These are phyloP conservation scores for Isabelozyma rhagii DNA, from an alignment of 805 yeast genomes.

Conservation along the genomic window DNA sequence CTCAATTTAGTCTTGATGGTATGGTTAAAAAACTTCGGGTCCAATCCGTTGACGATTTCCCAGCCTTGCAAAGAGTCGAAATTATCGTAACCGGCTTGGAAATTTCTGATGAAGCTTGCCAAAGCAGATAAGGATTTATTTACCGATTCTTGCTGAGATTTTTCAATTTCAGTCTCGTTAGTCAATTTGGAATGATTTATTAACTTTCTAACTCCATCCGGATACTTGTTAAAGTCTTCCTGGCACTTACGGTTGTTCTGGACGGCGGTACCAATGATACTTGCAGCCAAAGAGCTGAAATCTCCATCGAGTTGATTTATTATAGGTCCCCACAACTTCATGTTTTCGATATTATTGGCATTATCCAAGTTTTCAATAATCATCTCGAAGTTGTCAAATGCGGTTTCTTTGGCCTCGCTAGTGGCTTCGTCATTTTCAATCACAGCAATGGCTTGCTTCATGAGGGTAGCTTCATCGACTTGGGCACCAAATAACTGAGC, in stretches of 20 bases:
- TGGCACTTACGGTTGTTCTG: slow-evolving; percentile 86
- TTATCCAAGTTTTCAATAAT: slow-evolving; percentile 89
- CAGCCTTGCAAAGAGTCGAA: slow-evolving; percentile 67
- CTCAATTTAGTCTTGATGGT: slow-evolving; percentile 48
- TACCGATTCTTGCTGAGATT: slow-evolving; percentile 29
- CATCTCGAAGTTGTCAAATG: slow-evolving; percentile 91
- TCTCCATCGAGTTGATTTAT: slow-evolving; percentile 49
- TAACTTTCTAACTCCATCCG: slow-evolving; percentile 43
- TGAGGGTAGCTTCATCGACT: slow-evolving; percentile 84
- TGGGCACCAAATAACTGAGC: slow-evolving; percentile 69
- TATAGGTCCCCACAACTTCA: slow-evolving; percentile 76
- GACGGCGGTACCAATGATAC: slow-evolving; percentile 84
- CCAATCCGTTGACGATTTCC: slow-evolving; percentile 40
- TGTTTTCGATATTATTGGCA: slow-evolving; percentile 84
- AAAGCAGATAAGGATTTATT: slow-evolving; percentile 77
- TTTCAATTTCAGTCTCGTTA: slow-evolving; percentile 10
- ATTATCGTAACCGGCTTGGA: slow-evolving; percentile 47
- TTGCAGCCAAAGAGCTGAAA: slow-evolving; percentile 49
- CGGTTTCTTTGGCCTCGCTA: slow-evolving; percentile 62
- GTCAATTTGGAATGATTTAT: slow-evolving; percentile 21
- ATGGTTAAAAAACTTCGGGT: slow-evolving; percentile 6
- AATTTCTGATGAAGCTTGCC: slow-evolving; percentile 70
- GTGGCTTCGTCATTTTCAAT: slow-evolving; percentile 57
- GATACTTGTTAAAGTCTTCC: slow-evolving; percentile 54
- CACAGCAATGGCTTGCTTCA: slow-evolving; percentile 72